These are phyloP conservation scores for Coemansia sp. DNA, from an alignment of 192 early-diverging fungal species.

Conservation along the genomic window DNA sequence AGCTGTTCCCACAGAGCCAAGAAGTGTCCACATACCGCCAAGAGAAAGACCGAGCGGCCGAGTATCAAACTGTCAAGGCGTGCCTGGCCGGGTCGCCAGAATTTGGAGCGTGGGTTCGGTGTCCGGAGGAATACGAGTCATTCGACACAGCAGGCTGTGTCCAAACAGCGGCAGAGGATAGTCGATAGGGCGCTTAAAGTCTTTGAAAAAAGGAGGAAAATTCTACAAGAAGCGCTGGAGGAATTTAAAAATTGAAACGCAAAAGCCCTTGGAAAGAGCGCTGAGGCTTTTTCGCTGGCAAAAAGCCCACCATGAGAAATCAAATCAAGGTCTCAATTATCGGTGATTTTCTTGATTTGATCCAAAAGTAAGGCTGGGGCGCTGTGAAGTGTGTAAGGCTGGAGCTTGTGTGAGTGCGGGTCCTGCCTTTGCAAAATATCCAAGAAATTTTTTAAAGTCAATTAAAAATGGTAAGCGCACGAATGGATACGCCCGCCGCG, in stretches of 20 bases:
- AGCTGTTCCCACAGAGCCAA: background rate
- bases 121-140: constrained; percentile 21
- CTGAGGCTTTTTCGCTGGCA: no score
- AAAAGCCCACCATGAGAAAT: background rate
- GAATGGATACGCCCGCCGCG: constrained; percentile 1
- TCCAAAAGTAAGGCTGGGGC: background rate
- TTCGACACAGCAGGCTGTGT: constrained; percentile 8
- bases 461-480: constrained; percentile 9
- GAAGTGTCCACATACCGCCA: constrained; percentile 19
- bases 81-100: constrained; percentile 7
- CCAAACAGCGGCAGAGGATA: background rate
- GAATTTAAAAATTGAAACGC: no score
- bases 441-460: background rate
- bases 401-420: background rate
- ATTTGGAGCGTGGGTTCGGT: constrained; percentile 31
- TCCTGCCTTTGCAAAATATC: background rate
- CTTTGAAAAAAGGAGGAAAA: no score
- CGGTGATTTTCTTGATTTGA: background rate
- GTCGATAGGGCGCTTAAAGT: no score
- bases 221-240: no score
- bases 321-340: background rate
- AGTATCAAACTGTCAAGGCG: constrained; percentile 30
- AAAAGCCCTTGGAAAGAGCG: no score
- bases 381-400: background rate
- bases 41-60: constrained; percentile 21